These are phyloP conservation scores for Populus tomentosa DNA, from an alignment of 441 rosid species.

Conservation along the genomic window DNA sequence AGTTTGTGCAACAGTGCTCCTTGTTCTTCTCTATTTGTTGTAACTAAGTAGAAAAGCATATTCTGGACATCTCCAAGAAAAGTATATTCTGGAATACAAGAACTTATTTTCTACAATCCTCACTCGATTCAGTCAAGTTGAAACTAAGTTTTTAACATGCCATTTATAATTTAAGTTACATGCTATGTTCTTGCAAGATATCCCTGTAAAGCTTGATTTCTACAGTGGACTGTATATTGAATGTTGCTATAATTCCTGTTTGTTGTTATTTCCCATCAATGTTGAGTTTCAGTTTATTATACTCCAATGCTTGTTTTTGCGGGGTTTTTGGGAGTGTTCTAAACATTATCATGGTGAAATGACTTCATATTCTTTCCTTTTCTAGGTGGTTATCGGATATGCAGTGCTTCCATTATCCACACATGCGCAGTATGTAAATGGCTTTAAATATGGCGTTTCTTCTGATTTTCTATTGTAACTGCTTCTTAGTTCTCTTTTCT, in stretches of 20 bases:
- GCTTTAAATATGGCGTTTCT: neutral
- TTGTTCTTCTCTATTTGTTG: neutral
- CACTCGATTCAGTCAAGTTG: neutral
- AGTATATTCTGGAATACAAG: neutral
- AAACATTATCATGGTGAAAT: conserved; percentile 17
- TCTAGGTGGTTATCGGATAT: conserved; percentile 65
- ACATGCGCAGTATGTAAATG: conserved; percentile 7
- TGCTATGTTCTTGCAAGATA: neutral
- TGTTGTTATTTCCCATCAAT: neutral
- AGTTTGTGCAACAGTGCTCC: neutral
- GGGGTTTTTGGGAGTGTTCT: neutral
- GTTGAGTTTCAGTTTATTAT: neutral
- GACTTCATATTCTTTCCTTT: neutral
- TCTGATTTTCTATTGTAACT: neutral
- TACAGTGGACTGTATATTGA: neutral
- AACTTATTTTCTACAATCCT: neutral
- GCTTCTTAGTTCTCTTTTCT: neutral
- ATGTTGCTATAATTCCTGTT: neutral
- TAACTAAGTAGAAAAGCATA: neutral
- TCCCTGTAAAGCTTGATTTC: neutral
- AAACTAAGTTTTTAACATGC: neutral
- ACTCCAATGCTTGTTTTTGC: neutral
- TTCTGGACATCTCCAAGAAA: neutral
- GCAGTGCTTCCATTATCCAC: conserved; percentile 83
- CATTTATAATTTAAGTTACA: neutral